Percentiles rank a stretch among this genome's conserved stretches.
Evolutionary conservation across 2,329 filamentous ascomycete species (phyloP).

Genomic region (Elsinoe arachidis): DNA sequence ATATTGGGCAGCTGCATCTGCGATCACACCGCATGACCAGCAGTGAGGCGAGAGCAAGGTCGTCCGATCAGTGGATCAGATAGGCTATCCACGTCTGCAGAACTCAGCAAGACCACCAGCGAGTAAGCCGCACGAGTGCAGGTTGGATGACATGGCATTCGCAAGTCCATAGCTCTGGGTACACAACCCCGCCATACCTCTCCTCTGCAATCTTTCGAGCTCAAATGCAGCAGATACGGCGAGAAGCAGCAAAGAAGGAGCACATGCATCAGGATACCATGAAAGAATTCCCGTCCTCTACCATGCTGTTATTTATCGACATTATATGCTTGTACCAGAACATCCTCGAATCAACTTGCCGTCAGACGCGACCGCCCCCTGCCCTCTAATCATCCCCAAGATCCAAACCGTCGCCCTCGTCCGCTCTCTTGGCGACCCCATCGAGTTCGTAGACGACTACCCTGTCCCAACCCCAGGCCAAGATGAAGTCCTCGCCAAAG

Average conservation of each 20-base stretch:
- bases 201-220: neutral
- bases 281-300: neutral
- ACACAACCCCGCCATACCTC: neutral
- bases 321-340: too few species aligned
- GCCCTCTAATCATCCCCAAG: slow-evolving; percentile 12
- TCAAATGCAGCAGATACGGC: neutral
- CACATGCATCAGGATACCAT: neutral
- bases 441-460: slow-evolving; percentile 35
- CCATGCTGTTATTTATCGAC: neutral
- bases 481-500: slow-evolving; percentile 38
- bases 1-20: too few species aligned
- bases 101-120: neutral
- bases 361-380: neutral
- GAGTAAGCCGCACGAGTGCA: neutral
- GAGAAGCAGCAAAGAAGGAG: neutral
- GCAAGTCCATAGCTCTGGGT: neutral
- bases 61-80: neutral
- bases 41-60: too few species aligned
- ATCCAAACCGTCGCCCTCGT: slow-evolving; percentile 37
- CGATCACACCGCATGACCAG: too few species aligned
- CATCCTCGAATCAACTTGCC: neutral
- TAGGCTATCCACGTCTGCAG: too few species aligned
- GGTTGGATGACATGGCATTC: neutral
- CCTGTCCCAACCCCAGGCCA: slow-evolving; percentile 32
- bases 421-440: slow-evolving; percentile 31